A percentile compares a stretch with the other conserved stretches of the same genome.
These are phyloP conservation scores for Podila epicladia DNA, from an alignment of 192 early-diverging fungal species.

Conservation along the genomic window DNA sequence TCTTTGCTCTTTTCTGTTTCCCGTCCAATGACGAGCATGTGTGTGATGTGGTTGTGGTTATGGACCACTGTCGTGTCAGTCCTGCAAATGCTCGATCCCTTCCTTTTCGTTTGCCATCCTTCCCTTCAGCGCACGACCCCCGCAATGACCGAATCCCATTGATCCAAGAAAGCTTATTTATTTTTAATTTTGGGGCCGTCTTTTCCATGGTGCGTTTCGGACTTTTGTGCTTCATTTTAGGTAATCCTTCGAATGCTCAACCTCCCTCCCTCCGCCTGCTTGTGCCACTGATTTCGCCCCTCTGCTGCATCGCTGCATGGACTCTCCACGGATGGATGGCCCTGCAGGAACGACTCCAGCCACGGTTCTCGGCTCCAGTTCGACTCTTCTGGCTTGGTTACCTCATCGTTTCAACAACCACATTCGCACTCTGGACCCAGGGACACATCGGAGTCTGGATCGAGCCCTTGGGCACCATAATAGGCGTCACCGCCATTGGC, in stretches of 20 bases:
- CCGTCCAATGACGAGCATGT: no score
- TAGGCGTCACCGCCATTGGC: slow-evolving; percentile 6
- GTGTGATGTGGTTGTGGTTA: no score
- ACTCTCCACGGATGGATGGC: slow-evolving; percentile 11
- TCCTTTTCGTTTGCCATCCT: no score
- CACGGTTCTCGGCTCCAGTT: slow-evolving; percentile 15
- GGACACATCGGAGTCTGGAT: not conserved
- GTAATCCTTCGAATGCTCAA: slow-evolving; percentile 4
- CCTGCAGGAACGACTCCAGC: slow-evolving; percentile 19
- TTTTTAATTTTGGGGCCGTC: not conserved
- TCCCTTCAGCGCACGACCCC: not conserved
- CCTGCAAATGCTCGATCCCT: not conserved
- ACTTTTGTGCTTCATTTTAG: not conserved
- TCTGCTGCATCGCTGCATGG: slow-evolving; percentile 34
- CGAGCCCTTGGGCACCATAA: not conserved
- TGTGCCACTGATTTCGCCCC: slow-evolving; percentile 20
- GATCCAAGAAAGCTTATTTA: slow-evolving; percentile 1
- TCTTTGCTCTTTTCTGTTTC: no score
- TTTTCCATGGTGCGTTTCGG: no score
- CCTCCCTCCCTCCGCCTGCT: not conserved
- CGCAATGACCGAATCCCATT: not conserved
- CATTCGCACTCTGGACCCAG: slow-evolving; percentile 19
- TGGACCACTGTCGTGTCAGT: no score
- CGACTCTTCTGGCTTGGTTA: slow-evolving; percentile 31
- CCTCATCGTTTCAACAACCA: slow-evolving; percentile 21